Conservation (phyloP, 352 stramenopile genomes). For the Pythium rishiriense region DNA sequence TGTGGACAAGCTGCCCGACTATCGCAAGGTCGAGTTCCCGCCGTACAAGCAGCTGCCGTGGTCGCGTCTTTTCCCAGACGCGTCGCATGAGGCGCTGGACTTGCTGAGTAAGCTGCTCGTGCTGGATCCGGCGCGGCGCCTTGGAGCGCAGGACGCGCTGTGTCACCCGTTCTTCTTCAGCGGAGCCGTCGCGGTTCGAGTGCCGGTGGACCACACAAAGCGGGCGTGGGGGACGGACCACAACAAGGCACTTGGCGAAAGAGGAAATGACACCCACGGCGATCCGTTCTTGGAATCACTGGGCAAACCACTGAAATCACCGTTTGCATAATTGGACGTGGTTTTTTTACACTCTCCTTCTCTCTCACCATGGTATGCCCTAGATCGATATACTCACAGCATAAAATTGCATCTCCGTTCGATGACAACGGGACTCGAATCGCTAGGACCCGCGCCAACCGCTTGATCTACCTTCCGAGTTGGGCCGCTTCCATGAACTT, state of each 20-base stretch:
- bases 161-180: conserved; percentile 21
- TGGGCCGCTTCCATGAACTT: conserved; percentile 71
- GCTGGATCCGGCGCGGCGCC: conserved; percentile 36
- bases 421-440: not conserved
- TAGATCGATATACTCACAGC: not conserved
- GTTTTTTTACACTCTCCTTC: not conserved
- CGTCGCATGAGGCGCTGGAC: conserved; percentile 41
- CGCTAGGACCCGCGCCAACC: not conserved
- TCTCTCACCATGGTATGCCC: not conserved
- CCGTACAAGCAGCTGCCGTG: conserved; percentile 47
- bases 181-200: not conserved
- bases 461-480: conserved; percentile 24
- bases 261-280: conserved; percentile 7
- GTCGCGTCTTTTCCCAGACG: conserved; percentile 49
- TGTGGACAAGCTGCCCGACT: conserved; percentile 49
- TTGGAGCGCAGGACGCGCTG: conserved; percentile 45
- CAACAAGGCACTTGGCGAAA: not conserved
- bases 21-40: conserved; percentile 69
- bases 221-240: conserved; percentile 4
- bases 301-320: conserved; percentile 17
- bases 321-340: conserved; percentile 11
- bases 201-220: conserved; percentile 8
- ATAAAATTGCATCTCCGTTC: not conserved
- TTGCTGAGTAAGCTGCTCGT: conserved; percentile 44
- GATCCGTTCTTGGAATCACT: conserved; percentile 19